Evolutionary conservation across 2,329 filamentous ascomycete genomes (phyloP).

Genomic region (Fusarium sp.): DNA sequence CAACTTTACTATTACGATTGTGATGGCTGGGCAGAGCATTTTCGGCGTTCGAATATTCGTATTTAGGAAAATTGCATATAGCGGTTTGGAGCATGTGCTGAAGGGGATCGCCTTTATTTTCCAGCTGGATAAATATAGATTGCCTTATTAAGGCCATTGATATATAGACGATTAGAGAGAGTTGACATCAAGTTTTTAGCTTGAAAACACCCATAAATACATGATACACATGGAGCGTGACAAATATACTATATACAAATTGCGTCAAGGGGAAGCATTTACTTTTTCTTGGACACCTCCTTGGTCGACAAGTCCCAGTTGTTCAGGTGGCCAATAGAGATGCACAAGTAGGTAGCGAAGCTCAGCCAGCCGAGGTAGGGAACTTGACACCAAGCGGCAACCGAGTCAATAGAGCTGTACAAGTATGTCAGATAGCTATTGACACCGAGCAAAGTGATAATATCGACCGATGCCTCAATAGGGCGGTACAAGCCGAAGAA

Average conservation of each 20-base stretch:
- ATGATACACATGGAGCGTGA: not conserved
- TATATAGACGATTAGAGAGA: constrained; percentile 16
- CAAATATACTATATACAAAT: constrained; percentile 1
- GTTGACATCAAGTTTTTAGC: not conserved
- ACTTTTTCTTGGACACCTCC: constrained; percentile 38
- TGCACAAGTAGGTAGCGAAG: constrained; percentile 87
- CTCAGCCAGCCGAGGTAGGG: constrained; percentile 88
- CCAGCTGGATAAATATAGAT: not conserved
- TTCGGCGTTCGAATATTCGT: constrained; percentile 32
- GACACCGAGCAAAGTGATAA: constrained; percentile 74
- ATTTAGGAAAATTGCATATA: constrained; percentile 1
- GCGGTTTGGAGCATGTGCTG: constrained; percentile 14
- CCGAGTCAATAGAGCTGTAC: constrained; percentile 77
- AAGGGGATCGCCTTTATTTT: constrained; percentile 4
- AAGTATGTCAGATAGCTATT: constrained; percentile 78
- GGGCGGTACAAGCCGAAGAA: constrained; percentile 85
- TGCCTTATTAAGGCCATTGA: not conserved
- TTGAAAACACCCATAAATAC: not conserved
- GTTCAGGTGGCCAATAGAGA: constrained; percentile 73
- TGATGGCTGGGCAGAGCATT: constrained; percentile 25
- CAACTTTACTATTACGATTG: constrained; percentile 10
- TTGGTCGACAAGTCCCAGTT: constrained; percentile 64
- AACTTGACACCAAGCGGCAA: constrained; percentile 76
- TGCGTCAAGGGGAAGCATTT: constrained; percentile 29
- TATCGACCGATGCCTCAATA: constrained; percentile 77